Percentiles rank a stretch among this genome's conserved stretches.
Evolutionary conservation across 805 yeast genomes (phyloP).

Genomic region (Wickerhamiella lipophila): DNA sequence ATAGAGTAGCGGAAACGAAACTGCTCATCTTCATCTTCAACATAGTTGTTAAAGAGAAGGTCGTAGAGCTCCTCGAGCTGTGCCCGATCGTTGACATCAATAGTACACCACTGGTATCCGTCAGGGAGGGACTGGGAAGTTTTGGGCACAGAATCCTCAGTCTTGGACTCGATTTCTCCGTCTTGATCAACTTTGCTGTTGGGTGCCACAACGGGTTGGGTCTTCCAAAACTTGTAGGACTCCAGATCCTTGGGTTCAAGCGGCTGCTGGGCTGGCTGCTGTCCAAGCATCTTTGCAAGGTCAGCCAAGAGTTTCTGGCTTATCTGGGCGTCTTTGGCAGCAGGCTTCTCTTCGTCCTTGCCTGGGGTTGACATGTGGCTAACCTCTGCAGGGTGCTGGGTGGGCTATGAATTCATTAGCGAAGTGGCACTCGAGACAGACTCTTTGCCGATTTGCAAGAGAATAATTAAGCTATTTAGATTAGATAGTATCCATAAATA

Average conservation of each 20-base stretch:
- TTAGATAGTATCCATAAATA: no score
- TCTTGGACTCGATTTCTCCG: constrained; percentile 73
- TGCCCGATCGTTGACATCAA: constrained; percentile 44
- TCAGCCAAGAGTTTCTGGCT: constrained; percentile 10
- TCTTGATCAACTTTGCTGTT: constrained; percentile 54
- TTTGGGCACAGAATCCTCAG: constrained; percentile 57
- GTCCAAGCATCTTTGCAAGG: constrained; percentile 17
- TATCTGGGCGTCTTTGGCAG: neutral
- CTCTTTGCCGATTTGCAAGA: no score
- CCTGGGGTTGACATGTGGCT: neutral
- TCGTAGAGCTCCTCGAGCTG: constrained; percentile 69
- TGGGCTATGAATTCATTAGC: neutral
- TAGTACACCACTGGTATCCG: constrained; percentile 81
- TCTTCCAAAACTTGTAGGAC: constrained; percentile 93
- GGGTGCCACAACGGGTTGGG: constrained; percentile 71
- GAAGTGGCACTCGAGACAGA: neutral
- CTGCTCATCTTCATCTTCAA: constrained; percentile 85
- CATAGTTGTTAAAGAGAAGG: constrained; percentile 77
- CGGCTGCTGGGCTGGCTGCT: constrained; percentile 14
- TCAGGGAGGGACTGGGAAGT: constrained; percentile 56
- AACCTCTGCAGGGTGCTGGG: neutral
- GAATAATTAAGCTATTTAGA: no score
- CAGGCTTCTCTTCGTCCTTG: neutral
- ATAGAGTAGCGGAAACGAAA: constrained; percentile 83
- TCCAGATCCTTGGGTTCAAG: constrained; percentile 42